Evolutionary conservation across 352 stramenopile genomes (phyloP).

Genomic region (Thraustotheca clavata): DNA sequence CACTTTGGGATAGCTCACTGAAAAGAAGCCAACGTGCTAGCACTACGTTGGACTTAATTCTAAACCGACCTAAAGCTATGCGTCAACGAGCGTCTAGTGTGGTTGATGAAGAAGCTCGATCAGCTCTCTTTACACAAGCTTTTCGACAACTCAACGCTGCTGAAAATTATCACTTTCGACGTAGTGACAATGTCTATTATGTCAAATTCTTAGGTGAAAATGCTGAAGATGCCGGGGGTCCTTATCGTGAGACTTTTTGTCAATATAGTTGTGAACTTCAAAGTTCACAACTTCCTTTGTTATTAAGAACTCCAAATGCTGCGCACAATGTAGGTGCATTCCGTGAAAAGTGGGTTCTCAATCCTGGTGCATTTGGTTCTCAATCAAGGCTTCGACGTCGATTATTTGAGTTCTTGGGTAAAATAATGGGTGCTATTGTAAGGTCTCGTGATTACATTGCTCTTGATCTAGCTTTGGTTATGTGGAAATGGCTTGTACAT

Average conservation of each 20-base stretch:
- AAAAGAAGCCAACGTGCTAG: slow-evolving; percentile 37
- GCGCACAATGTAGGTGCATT: slow-evolving; percentile 82
- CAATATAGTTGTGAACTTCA: slow-evolving; percentile 80
- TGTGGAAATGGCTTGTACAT: slow-evolving; percentile 86
- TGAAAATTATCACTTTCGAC: slow-evolving; percentile 55
- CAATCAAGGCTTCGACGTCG: slow-evolving; percentile 25
- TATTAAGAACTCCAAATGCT: slow-evolving; percentile 83
- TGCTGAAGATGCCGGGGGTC: slow-evolving; percentile 72
- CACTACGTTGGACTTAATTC: slow-evolving; percentile 50
- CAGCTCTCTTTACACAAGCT: slow-evolving; percentile 75
- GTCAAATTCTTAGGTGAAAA: slow-evolving; percentile 83
- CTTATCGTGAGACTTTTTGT: slow-evolving; percentile 78
- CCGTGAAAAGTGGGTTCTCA: slow-evolving; percentile 86
- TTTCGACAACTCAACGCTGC: slow-evolving; percentile 69
- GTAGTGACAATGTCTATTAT: slow-evolving; percentile 64
- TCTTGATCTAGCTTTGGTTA: slow-evolving; percentile 70
- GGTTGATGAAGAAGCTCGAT: slow-evolving; percentile 48
- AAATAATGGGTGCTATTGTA: slow-evolving; percentile 83
- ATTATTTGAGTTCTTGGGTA: slow-evolving; percentile 90
- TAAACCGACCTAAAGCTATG: slow-evolving; percentile 80
- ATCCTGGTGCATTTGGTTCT: slow-evolving; percentile 47
- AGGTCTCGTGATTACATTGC: slow-evolving; percentile 85
- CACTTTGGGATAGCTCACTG: slow-evolving; percentile 63
- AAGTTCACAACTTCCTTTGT: slow-evolving; percentile 73
- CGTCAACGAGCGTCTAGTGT: slow-evolving; percentile 51